Conservation (phyloP, 116 monocot species). For the Cymodocea nodosa region DNA sequence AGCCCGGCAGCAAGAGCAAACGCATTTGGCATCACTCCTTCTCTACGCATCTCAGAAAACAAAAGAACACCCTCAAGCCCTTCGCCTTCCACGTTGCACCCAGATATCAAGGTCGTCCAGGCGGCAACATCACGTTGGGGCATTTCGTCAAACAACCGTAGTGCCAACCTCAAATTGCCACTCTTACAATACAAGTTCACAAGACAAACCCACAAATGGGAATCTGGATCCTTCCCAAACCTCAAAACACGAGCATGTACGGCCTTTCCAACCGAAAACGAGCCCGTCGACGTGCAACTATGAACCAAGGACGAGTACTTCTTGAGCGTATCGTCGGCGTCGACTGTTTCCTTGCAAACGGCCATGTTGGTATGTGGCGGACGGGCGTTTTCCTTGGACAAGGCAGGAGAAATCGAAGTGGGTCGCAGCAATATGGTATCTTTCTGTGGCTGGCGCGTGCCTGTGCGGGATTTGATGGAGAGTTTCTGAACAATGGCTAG, state of each 20-base stretch:
- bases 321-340: not conserved
- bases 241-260: slow-evolving; percentile 17
- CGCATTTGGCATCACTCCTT: slow-evolving; percentile 21
- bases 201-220: slow-evolving; percentile 18
- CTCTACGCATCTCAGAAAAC: slow-evolving; percentile 21
- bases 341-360: not conserved
- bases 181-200: slow-evolving; percentile 23
- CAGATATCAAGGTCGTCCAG: slow-evolving; percentile 20
- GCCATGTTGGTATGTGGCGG: not conserved
- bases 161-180: slow-evolving; percentile 6
- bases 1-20: slow-evolving; percentile 17
- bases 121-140: slow-evolving; percentile 25
- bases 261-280: slow-evolving; percentile 9
- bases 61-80: slow-evolving; percentile 9
- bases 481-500: not conserved
- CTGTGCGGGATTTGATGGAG: not conserved
- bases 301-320: slow-evolving; percentile 1
- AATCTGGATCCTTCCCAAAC: slow-evolving; percentile 11
- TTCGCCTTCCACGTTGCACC: slow-evolving; percentile 6
- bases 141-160: slow-evolving; percentile 28
- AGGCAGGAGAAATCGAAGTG: too few species aligned
- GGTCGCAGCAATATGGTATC: not conserved
- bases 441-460: not conserved
- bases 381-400: too few species aligned
- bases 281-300: not conserved